Percentiles rank a stretch among this genome's conserved stretches.
These are phyloP conservation scores for Grifola frondosa DNA, from an alignment of 1,284 basidiomycete genomes.

Conservation along the genomic window DNA sequence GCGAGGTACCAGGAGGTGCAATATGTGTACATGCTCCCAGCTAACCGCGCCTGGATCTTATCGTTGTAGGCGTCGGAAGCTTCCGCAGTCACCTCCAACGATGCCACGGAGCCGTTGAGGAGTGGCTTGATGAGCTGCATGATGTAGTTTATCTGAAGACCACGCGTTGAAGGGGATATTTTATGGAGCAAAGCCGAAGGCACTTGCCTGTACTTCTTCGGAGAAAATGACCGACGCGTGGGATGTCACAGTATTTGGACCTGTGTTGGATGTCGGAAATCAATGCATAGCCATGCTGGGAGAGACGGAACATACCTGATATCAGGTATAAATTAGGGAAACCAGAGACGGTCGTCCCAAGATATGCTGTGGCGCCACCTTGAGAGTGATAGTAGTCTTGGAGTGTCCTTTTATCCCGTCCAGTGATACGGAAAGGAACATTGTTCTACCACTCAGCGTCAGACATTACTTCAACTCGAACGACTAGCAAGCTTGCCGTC, in stretches of 20 bases:
- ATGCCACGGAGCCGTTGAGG: constrained; percentile 42
- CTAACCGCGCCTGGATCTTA: constrained; percentile 46
- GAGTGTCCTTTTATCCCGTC: constrained; percentile 30
- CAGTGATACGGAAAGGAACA: constrained; percentile 33
- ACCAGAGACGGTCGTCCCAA: constrained; percentile 39
- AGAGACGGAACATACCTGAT: constrained; percentile 48
- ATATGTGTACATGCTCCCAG: constrained; percentile 45
- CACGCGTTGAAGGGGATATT: constrained; percentile 2
- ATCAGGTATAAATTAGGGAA: constrained; percentile 33
- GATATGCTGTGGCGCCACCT: constrained; percentile 41
- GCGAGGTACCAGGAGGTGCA: constrained; percentile 51
- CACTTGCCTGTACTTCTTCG: constrained; percentile 40
- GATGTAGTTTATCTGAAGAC: constrained; percentile 43
- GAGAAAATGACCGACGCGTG: constrained; percentile 53
- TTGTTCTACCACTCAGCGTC: constrained; percentile 33
- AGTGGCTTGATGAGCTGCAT: constrained; percentile 50
- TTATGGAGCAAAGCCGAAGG: not conserved
- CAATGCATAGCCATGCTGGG: constrained; percentile 45
- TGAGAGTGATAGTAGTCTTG: constrained; percentile 38
- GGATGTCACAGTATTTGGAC: constrained; percentile 51
- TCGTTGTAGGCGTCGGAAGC: constrained; percentile 44
- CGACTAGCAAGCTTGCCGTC: constrained; percentile 39
- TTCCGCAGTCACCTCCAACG: constrained; percentile 44
- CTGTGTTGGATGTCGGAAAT: too few species aligned
- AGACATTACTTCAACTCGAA: constrained; percentile 29